These are phyloP conservation scores for Talaromyces amestolkiae DNA, from an alignment of 2,329 filamentous ascomycete genomes.

Conservation along the genomic window DNA sequence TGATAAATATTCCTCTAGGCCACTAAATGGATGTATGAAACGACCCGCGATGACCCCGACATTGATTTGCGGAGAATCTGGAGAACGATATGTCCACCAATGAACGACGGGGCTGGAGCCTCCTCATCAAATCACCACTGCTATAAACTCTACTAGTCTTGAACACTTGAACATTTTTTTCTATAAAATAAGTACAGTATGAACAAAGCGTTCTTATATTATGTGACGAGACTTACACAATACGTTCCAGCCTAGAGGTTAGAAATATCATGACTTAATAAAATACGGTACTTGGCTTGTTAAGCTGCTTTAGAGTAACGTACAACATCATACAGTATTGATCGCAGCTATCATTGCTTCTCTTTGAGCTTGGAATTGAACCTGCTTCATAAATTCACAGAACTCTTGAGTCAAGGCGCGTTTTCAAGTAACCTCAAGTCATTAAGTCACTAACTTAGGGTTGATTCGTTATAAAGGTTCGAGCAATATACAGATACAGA, in stretches of 20 bases:
- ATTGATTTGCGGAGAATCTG: slow-evolving; percentile 3
- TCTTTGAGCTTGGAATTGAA: no score
- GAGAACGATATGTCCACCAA: neutral
- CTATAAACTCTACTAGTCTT: neutral
- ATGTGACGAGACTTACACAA: neutral
- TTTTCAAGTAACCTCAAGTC: no score
- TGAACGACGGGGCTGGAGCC: neutral
- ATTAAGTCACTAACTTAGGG: no score
- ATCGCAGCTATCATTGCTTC: neutral
- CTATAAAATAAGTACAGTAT: neutral
- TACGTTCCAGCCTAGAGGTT: neutral
- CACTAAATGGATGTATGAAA: neutral
- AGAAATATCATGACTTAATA: neutral
- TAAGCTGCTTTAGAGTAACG: neutral
- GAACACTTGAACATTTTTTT: neutral
- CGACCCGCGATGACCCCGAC: neutral
- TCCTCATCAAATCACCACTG: neutral
- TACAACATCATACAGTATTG: neutral
- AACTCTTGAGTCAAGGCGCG: no score
- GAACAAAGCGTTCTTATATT: neutral
- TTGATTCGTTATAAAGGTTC: no score
- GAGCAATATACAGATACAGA: neutral
- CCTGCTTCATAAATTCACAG: no score
- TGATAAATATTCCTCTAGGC: neutral
- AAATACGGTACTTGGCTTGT: neutral